Evolutionary conservation across 768 basidiomycete genomes (phyloP).

Genomic region (Tricholoma sp.): DNA sequence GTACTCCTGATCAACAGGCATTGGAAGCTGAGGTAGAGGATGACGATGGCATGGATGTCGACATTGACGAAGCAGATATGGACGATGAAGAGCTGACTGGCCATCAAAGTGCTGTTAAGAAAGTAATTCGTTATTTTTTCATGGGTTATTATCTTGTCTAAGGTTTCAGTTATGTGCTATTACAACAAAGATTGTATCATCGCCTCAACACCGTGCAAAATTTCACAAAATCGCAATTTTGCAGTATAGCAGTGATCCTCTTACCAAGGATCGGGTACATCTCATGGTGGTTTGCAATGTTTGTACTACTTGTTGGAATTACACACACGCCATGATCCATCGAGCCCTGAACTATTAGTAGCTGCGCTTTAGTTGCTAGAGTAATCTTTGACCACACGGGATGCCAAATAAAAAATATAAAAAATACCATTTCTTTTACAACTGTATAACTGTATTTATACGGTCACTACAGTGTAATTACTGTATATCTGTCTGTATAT

Average conservation of each 20-base stretch:
- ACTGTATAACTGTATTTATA: too few relatives aligned
- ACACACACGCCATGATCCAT: too few relatives aligned
- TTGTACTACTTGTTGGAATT: too few relatives aligned
- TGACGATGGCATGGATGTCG: background rate
- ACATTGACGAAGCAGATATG: background rate
- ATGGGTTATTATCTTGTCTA: background rate
- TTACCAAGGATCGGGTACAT: background rate
- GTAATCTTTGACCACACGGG: background rate
- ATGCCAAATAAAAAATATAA: too few relatives aligned
- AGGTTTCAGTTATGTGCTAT: background rate
- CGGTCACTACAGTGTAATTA: too few relatives aligned
- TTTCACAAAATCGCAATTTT: background rate
- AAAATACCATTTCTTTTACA: too few relatives aligned
- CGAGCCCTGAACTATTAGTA: too few relatives aligned
- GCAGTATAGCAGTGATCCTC: background rate
- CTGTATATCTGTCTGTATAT: too few relatives aligned
- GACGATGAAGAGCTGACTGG: background rate
- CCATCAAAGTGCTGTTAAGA: background rate
- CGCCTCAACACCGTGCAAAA: background rate
- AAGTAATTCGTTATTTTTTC: background rate
- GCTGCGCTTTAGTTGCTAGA: too few relatives aligned
- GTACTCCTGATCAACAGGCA: constrained; percentile 40
- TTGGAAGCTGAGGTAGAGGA: background rate
- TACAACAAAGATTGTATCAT: background rate
- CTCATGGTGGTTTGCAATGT: background rate